These are phyloP conservation scores for Teunomyces atbi DNA, from an alignment of 805 yeast genomes.

Conservation along the genomic window DNA sequence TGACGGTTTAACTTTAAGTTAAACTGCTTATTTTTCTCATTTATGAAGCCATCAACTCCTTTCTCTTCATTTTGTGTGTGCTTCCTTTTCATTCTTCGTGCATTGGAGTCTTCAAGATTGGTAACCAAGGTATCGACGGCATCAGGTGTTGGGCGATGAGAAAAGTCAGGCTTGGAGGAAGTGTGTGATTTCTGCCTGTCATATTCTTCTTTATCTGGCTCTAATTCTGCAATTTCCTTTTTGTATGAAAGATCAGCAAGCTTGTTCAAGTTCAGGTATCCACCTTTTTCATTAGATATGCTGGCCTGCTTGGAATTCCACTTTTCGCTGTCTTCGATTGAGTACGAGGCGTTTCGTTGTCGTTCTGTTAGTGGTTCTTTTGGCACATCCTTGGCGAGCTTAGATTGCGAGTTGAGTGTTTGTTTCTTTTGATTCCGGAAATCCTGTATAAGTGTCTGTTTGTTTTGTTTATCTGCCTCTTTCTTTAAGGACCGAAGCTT, in stretches of 20 bases:
- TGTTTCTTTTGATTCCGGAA: slow-evolving; percentile 13
- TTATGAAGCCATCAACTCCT: slow-evolving; percentile 48
- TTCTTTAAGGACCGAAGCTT: slow-evolving; percentile 14
- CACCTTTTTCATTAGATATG: slow-evolving; percentile 22
- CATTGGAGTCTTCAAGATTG: slow-evolving; percentile 33
- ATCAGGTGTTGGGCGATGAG: slow-evolving; percentile 33
- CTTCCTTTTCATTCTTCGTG: slow-evolving; percentile 36
- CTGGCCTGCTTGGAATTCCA: slow-evolving; percentile 50
- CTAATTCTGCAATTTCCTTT: slow-evolving; percentile 45
- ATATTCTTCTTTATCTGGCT: slow-evolving; percentile 43
- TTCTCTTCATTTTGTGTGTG: slow-evolving; percentile 32
- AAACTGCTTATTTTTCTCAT: slow-evolving; percentile 71
- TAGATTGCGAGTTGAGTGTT: slow-evolving; percentile 26
- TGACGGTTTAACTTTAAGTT: slow-evolving; percentile 65
- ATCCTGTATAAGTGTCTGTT: slow-evolving; percentile 16
- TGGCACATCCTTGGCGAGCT: slow-evolving; percentile 21
- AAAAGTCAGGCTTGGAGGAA: slow-evolving; percentile 13
- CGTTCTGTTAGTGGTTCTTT: slow-evolving; percentile 5
- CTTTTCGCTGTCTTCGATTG: slow-evolving; percentile 61
- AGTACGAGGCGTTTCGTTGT: slow-evolving; percentile 19
- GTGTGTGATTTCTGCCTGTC: slow-evolving; percentile 27
- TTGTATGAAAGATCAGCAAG: slow-evolving; percentile 62
- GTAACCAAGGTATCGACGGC: slow-evolving; percentile 28
- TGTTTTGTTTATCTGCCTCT: slow-evolving; percentile 16
- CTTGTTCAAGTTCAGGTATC: slow-evolving; percentile 49